A percentile compares a stretch with the other conserved stretches of the same genome.
Conservation (phyloP, 768 basidiomycete genomes). For the Russula vinacea region DNA sequence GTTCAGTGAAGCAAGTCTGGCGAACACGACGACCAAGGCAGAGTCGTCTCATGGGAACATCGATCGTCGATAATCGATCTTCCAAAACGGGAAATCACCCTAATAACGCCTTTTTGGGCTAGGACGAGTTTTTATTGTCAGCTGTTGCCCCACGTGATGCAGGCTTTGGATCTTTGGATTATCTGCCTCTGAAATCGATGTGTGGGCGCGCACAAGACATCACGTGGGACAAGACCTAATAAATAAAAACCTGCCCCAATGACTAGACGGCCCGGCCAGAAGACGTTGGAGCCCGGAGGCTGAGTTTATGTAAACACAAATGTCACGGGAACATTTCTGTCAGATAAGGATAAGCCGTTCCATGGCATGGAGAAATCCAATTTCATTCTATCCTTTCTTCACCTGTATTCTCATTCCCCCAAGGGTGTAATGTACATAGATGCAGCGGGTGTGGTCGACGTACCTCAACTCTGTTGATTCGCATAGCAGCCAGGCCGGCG, state of each 20-base stretch:
- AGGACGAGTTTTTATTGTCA: too few relatives aligned
- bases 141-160: too few relatives aligned
- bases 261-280: too few relatives aligned
- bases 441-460: constrained; percentile 55
- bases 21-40: neutral
- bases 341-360: neutral
- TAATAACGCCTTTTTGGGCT: too few relatives aligned
- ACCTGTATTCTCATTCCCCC: neutral
- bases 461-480: constrained; percentile 40
- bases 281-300: too few relatives aligned
- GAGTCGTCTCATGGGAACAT: neutral
- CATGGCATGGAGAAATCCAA: neutral
- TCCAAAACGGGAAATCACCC: neutral
- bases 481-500: constrained; percentile 1
- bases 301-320: neutral
- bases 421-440: constrained; percentile 31
- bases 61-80: neutral
- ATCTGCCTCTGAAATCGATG: too few relatives aligned
- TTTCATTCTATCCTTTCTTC: neutral
- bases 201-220: too few relatives aligned
- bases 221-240: too few relatives aligned
- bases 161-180: too few relatives aligned
- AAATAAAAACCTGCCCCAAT: too few relatives aligned
- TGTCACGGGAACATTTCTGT: neutral
- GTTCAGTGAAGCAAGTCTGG: neutral